A percentile compares a stretch with the other conserved stretches of the same genome.
phyloP scores from a whole-genome alignment of 495 filamentous ascomycete species.

The Oleoguttula mirabilis region DNA sequence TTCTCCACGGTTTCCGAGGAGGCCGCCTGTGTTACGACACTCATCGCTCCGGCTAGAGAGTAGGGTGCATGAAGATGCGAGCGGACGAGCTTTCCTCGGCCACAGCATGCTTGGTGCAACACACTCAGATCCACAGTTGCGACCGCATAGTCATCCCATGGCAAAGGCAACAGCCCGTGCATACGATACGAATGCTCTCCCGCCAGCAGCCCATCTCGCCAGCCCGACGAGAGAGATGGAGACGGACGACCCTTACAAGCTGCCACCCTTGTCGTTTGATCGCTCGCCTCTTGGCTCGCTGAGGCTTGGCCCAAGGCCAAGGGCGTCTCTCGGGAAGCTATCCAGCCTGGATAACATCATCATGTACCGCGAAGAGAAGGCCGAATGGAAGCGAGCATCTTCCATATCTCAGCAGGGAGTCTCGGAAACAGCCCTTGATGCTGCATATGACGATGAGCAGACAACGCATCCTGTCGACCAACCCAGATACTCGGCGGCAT shows the following conservation, averaged over 20 bases:
- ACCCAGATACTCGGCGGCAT: background rate
- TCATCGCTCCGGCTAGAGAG: background rate
- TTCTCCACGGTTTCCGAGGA: too few species aligned
- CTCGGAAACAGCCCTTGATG: background rate
- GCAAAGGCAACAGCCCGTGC: background rate
- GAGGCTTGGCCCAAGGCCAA: background rate
- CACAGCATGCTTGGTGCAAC: background rate
- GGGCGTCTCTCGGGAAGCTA: conserved; percentile 8
- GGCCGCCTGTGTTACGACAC: too few species aligned
- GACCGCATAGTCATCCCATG: background rate
- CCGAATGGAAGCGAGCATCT: conserved; percentile 13
- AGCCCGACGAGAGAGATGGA: too few species aligned
- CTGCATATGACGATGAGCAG: background rate
- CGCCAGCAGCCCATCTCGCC: background rate
- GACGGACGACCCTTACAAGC: background rate
- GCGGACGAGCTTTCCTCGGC: background rate
- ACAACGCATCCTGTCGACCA: too few species aligned
- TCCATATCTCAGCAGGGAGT: conserved; percentile 1
- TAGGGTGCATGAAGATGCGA: background rate
- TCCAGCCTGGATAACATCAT: conserved; percentile 17
- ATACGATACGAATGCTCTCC: background rate
- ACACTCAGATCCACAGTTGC: background rate
- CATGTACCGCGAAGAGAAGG: conserved; percentile 14
- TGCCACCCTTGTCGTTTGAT: background rate
- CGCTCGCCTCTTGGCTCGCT: background rate